Evolutionary conservation across 257 asterid genomes (phyloP).

Genomic region (Lycium ferocissimum): DNA sequence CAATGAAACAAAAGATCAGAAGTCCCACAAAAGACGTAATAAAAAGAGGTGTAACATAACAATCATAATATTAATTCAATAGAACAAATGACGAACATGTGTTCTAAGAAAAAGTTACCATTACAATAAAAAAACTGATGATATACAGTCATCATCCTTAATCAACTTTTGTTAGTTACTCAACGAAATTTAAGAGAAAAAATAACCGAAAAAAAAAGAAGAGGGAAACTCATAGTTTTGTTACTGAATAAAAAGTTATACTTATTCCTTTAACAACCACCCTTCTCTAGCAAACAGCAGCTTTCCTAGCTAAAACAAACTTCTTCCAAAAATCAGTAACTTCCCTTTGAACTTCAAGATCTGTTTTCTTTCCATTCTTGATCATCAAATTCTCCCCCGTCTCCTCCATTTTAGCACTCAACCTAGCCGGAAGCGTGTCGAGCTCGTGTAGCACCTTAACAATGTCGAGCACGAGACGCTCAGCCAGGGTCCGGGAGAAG

Average conservation of each 20-base stretch:
- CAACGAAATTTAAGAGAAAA: not conserved
- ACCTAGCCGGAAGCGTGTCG: conserved; percentile 35
- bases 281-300: conserved; percentile 14
- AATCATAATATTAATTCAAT: not conserved
- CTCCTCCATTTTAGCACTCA: not conserved
- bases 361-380: conserved; percentile 39
- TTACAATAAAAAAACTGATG: not conserved
- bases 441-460: conserved; percentile 39
- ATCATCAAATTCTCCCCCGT: not conserved
- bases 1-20: not conserved
- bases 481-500: conserved; percentile 41
- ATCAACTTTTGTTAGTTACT: not conserved
- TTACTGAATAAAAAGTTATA: not conserved
- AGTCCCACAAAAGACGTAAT: not conserved
- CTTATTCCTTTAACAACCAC: not conserved
- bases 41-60: not conserved
- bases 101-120: not conserved
- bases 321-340: conserved; percentile 42
- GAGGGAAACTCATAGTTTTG: not conserved
- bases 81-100: not conserved
- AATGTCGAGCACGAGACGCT: conserved; percentile 40
- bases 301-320: conserved; percentile 40
- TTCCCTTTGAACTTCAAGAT: conserved; percentile 37
- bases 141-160: not conserved
- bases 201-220: too few species aligned